Base-by-base conservation (phyloP, 768 basidiomycete genomes). In the Trametes maxima region DNA sequence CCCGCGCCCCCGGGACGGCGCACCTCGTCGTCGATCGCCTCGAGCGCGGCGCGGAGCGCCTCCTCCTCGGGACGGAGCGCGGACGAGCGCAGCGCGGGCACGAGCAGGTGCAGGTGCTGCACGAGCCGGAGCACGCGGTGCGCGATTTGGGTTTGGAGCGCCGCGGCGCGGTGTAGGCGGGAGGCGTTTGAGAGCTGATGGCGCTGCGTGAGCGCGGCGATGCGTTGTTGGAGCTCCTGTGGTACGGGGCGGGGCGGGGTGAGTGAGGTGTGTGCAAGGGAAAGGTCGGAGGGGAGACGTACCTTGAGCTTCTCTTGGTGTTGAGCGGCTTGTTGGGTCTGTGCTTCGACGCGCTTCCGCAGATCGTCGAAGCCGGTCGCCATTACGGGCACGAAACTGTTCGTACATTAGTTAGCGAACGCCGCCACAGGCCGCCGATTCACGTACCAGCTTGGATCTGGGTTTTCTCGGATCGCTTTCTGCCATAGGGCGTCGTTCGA, bases 341-440 rank as follows among this genome's bases (percentile, higher is more conserved):
- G 93, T 0, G 87, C 89, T 51, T 91, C 88, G 19, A 92, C 86
- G 8, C 93, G 87, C 59, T 82, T 80, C 63, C 90, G 87, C 21
- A 95, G 76, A 66, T 93, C 89, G 67, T 92, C 90, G 57, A 93
- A 93, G 12, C 93, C 91, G 25, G 87, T 75, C 0, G 91, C 93
- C 28, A 94, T 76, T 6, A 88, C 92, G 0, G 91, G 90, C 0
- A 93, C 89, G 57, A 90, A 79, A 65, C 92, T 93, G 63, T 42
- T 65, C 43, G 4, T 22, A n/a, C 22, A 3, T 28, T 24, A 17
- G 16, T 43, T 24, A 33, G 64, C 43, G 35, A 37, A 47, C 25
- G 21, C 17, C 3, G 1, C 12, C 24, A 28, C 11, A 35, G 19
- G 14, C 17, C 12, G 54, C 45, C 25, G 28, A 8, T 43, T 40